A percentile compares a stretch with the other conserved stretches of the same genome.
Evolutionary conservation across 2,329 filamentous ascomycete genomes (phyloP).

Genomic region (Diaporthe humulicola): DNA sequence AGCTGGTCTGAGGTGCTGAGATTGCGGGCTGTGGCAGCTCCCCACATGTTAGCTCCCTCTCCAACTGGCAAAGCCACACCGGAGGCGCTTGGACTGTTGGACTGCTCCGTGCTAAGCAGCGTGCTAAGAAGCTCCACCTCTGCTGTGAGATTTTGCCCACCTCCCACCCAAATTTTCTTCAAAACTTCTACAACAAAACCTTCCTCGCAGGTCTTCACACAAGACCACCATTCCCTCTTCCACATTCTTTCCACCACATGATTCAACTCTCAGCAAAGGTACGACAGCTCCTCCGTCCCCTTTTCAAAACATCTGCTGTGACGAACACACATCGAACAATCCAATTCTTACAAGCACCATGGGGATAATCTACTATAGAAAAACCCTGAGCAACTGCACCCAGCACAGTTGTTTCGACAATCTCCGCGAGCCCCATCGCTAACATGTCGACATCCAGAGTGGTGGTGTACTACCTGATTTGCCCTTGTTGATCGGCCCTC

Average conservation of each 20-base stretch:
- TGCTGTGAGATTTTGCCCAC: slow-evolving; percentile 37
- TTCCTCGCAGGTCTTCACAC: slow-evolving; percentile 17
- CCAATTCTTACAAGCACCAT: slow-evolving; percentile 72
- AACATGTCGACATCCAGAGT: not conserved
- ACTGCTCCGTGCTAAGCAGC: no score
- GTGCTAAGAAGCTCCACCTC: slow-evolving; percentile 6
- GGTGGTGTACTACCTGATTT: slow-evolving; percentile 34
- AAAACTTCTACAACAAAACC: slow-evolving; percentile 23
- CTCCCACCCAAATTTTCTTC: slow-evolving; percentile 34
- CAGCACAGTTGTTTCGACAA: slow-evolving; percentile 28
- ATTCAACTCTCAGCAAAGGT: slow-evolving; percentile 44
- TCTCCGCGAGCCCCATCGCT: slow-evolving; percentile 10
- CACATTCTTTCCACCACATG: slow-evolving; percentile 26
- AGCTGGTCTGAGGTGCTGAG: slow-evolving; percentile 14
- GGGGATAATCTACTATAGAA: slow-evolving; percentile 68
- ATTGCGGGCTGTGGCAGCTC: slow-evolving; percentile 12
- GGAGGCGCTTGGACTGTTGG: not conserved
- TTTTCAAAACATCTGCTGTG: slow-evolving; percentile 50
- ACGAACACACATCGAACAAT: slow-evolving; percentile 69
- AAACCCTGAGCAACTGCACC: slow-evolving; percentile 65
- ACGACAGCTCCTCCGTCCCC: slow-evolving; percentile 39
- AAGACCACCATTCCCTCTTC: slow-evolving; percentile 5
- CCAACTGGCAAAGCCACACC: slow-evolving; percentile 9
- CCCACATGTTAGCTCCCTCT: slow-evolving; percentile 18
- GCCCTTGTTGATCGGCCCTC: slow-evolving; percentile 1